phyloP scores from a whole-genome alignment of 2,329 filamentous ascomycete species.

The Eurotiales sp. region DNA sequence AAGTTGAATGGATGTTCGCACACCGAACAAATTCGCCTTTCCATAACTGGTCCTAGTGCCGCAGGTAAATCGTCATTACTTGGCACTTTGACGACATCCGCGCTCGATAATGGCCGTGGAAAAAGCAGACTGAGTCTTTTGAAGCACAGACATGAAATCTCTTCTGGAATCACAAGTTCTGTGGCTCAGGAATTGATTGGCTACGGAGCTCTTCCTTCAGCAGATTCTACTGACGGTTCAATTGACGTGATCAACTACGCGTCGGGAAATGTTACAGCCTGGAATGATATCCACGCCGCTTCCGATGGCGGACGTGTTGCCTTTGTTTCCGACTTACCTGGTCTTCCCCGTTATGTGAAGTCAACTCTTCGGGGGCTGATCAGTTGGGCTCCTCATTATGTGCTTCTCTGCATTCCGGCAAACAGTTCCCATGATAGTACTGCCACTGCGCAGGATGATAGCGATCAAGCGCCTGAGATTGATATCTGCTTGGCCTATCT shows the following conservation, averaged over 20 bases:
- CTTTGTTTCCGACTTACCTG: slow-evolving; percentile 87
- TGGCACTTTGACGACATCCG: slow-evolving; percentile 82
- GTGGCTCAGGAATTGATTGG: slow-evolving; percentile 91
- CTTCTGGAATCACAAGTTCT: slow-evolving; percentile 87
- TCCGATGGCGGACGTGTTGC: slow-evolving; percentile 70
- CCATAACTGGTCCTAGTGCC: slow-evolving; percentile 81
- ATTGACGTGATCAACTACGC: slow-evolving; percentile 73
- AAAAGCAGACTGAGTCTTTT: slow-evolving; percentile 84
- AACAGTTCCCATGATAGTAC: slow-evolving; percentile 61
- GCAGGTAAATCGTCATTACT: slow-evolving; percentile 90
- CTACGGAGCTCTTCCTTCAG: slow-evolving; percentile 53
- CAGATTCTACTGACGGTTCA: slow-evolving; percentile 23
- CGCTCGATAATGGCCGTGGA: slow-evolving; percentile 85
- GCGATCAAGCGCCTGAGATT: slow-evolving; percentile 48
- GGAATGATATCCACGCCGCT: slow-evolving; percentile 87
- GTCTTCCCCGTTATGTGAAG: slow-evolving; percentile 81
- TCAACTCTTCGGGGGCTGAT: slow-evolving; percentile 87
- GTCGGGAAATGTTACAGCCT: slow-evolving; percentile 80
- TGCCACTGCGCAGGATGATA: slow-evolving; percentile 19
- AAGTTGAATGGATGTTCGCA: slow-evolving; percentile 39
- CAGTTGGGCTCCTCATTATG: slow-evolving; percentile 95
- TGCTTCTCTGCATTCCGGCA: slow-evolving; percentile 78
- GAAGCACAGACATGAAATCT: slow-evolving; percentile 90
- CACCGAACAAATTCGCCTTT: slow-evolving; percentile 76
- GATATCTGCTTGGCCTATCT: slow-evolving; percentile 77